phyloP scores from a whole-genome alignment of 768 basidiomycete genomes.

The Coprinopsis sp. region DNA sequence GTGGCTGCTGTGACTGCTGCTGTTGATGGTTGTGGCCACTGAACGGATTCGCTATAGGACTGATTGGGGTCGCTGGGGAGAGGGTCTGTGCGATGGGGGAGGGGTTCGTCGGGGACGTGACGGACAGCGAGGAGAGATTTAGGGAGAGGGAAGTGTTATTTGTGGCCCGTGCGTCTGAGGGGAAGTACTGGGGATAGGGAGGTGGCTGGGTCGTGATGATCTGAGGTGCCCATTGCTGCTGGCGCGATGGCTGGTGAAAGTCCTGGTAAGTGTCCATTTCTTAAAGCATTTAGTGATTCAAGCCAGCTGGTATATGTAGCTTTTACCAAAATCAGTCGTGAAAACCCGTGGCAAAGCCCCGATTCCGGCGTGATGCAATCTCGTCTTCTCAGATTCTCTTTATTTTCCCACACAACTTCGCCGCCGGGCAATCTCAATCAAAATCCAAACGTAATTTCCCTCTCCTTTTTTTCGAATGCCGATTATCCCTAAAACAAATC shows the following conservation, averaged over 20 bases:
- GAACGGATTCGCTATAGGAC: slow-evolving; percentile 43
- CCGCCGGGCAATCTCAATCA: not conserved
- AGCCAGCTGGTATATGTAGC: not conserved
- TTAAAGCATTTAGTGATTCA: not conserved
- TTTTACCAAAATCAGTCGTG: too few species aligned
- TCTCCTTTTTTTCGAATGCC: too few species aligned
- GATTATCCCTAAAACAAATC: too few species aligned
- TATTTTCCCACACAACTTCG: not conserved
- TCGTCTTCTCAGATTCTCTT: not conserved
- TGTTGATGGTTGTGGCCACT: slow-evolving; percentile 34
- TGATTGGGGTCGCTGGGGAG: slow-evolving; percentile 58
- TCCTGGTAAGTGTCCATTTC: slow-evolving; percentile 1
- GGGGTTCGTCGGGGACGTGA: slow-evolving; percentile 60
- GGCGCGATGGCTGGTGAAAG: slow-evolving; percentile 18
- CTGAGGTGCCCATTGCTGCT: slow-evolving; percentile 21
- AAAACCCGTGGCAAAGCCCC: too few species aligned
- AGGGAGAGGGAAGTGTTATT: slow-evolving; percentile 49
- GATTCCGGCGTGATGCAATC: too few species aligned
- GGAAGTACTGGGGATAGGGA: slow-evolving; percentile 27
- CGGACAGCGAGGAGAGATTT: slow-evolving; percentile 63
- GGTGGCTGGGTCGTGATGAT: slow-evolving; percentile 24
- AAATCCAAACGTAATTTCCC: not conserved
- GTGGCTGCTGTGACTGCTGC: slow-evolving; percentile 38
- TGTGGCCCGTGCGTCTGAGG: slow-evolving; percentile 19
- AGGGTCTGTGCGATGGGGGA: slow-evolving; percentile 55